Evolutionary conservation across 129 eudicot species (phyloP), one percentile per base, ranked within the genome.

Genomic region (Flaveria linearis): DNA sequence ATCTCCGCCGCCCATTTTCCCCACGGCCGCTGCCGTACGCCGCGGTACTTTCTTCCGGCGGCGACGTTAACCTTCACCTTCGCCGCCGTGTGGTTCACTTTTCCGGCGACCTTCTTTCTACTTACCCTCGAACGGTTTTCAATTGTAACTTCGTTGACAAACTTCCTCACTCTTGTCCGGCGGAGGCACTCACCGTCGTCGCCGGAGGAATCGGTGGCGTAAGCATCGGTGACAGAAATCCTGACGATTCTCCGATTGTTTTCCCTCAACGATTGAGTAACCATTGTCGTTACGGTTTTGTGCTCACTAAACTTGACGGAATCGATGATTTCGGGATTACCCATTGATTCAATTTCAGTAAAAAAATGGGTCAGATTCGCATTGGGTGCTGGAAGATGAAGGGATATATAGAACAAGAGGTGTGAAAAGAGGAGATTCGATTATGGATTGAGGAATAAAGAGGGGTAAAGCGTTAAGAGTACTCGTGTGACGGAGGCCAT

Each of bases 1-100:
- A 94, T 94, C 90, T 94, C 99, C 14, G 99, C 99, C 85, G 98
- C 98, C 98, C 98, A 93, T 83, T 93, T 93, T 0, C 98, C 98
- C 98, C 98, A 93, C 0, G 97, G 96, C 57, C 99, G 71, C 71
- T 91, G 97, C 69, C 99, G 79, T 18, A 94, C 99, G 14, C 99
- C 99, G 23, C 97, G 88, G 73, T 62, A 94, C 93, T 91, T 94
- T 81, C 78, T 88, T 30, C 65, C 87, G 7, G 64, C 2, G 36
- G 15, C 1, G 39, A 33, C 39, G 39, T 33, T 76, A 49, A 61
- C 77, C 76, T 76, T 83, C 64, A 69, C 42, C 78, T 71, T 82
- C 53, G 47, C 74, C 47, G 81, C 13, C 39, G 82, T n/a, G 17
- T 58, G 36, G 10, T 61, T 5, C 18, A 51, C 65, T 20, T 74